phyloP scores from a whole-genome alignment of 2,329 filamentous ascomycete genomes.

The Ophiostoma himal-ulmi region DNA sequence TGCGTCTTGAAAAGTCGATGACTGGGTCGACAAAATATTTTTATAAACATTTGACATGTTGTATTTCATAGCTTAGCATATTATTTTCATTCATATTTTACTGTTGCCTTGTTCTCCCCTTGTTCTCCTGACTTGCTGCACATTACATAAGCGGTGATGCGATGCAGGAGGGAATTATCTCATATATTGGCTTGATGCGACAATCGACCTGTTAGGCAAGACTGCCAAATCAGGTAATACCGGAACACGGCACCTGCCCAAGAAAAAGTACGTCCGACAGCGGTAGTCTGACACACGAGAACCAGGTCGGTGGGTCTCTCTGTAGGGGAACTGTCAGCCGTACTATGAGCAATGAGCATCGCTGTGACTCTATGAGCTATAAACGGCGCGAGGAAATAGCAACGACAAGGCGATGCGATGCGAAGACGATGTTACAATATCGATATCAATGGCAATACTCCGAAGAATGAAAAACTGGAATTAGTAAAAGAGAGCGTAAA shows the following conservation, averaged over 20 bases:
- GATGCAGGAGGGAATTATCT: not conserved
- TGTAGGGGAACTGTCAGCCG: not conserved
- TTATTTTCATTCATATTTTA: not conserved
- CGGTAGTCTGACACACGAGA: not conserved
- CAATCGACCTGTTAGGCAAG: not conserved
- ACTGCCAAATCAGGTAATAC: not conserved
- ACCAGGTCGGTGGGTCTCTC: not conserved
- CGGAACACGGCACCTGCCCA: not conserved
- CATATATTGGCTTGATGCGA: not conserved
- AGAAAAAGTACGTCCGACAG: not conserved
- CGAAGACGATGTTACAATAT: slow-evolving; percentile 3
- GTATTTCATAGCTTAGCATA: not conserved
- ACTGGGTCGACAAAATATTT: not conserved
- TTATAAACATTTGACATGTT: not conserved
- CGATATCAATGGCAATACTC: not conserved
- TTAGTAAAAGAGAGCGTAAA: not conserved
- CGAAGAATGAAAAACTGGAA: not conserved
- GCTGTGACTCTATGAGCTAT: not conserved
- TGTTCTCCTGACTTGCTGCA: not conserved
- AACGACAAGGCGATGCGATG: not conserved
- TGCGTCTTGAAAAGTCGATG: not conserved
- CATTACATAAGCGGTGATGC: not conserved
- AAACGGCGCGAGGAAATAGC: not conserved
- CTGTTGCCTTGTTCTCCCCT: not conserved
- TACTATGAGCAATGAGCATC: not conserved